Base-by-base conservation (phyloP, 2,329 filamentous ascomycete species). In the Fusarium musae region DNA sequence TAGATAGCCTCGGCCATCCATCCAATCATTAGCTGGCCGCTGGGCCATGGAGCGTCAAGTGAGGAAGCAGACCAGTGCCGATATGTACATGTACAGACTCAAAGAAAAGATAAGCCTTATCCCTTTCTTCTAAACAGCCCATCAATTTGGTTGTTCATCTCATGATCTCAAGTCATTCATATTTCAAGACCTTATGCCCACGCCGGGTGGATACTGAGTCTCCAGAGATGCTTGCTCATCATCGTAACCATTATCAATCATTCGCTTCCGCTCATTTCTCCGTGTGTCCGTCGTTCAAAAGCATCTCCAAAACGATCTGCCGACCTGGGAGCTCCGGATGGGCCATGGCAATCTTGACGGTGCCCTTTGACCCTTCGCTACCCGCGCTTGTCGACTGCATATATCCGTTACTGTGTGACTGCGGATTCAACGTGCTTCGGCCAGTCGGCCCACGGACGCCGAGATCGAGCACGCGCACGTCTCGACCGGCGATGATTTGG, bases 311-410 rank as follows among this genome's bases (percentile, higher is more conserved):
- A 72, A 99, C 91, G 74, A 99, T 91, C 85, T 98, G 95, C 79
- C 91, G 92, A 59, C 93, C 91, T 66, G 94, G 89, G 72, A 93
- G 87, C 83, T 97, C 93, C 1, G 96, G 96, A 84, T 99, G 96
- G 79, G 94, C 93, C 93, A 99, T 95, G 77, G 92, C 93, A 76
- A 99, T 90, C 88, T 99, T 99, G 78, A 98, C 92, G 2, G 93
- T 97, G 61, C 93, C 90, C 74, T 91, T 90, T 44, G 87, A 88
- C 66, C 84, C 86, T 60, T 85, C 84, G 56, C 76, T 84, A 65
- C 70, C 83, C 12, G 65, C 65, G 80, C 76, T 81, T 8, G 78
- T 77, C 17, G 79, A 74, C 57, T 79, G 79, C 46, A 81, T 79
- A 36, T 82, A 80, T n/a, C 79, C 80, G 11, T 82, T 82, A 59